A percentile compares a stretch with the other conserved stretches of the same genome.
phyloP scores from a whole-genome alignment of 2,329 filamentous ascomycete species.

The Anisogramma anomala region DNA sequence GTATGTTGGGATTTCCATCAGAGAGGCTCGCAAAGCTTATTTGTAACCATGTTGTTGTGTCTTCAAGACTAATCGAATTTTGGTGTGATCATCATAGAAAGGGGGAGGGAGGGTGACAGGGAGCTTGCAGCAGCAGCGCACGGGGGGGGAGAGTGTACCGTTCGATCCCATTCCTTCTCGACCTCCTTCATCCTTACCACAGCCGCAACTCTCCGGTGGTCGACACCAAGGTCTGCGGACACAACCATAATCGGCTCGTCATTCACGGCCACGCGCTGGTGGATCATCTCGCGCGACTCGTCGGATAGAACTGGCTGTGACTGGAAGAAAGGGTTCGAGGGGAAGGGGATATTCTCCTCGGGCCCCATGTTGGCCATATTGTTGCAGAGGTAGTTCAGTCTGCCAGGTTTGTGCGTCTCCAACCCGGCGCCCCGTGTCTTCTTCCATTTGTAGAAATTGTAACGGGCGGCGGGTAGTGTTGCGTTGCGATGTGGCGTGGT shows the following conservation, averaged over 20 bases:
- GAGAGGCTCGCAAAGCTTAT: slow-evolving; percentile 65
- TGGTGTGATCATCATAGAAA: slow-evolving; percentile 50
- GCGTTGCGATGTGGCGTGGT: slow-evolving; percentile 26
- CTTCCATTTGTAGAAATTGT: slow-evolving; percentile 29
- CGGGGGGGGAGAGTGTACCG: slow-evolving; percentile 52
- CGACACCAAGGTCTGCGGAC: slow-evolving; percentile 64
- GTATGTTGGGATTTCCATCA: slow-evolving; percentile 33
- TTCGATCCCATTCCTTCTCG: slow-evolving; percentile 62
- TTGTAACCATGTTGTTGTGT: slow-evolving; percentile 79
- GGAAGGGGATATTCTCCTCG: slow-evolving; percentile 46
- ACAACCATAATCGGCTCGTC: slow-evolving; percentile 63
- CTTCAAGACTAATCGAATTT: slow-evolving; percentile 99
- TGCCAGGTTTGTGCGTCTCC: slow-evolving; percentile 10
- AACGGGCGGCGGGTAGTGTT: slow-evolving; percentile 27
- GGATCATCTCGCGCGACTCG: slow-evolving; percentile 60
- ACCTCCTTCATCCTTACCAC: slow-evolving; percentile 77
- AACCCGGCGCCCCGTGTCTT: slow-evolving; percentile 14
- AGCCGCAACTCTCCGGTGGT: slow-evolving; percentile 73
- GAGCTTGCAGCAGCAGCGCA: slow-evolving; percentile 2
- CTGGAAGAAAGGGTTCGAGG: slow-evolving; percentile 58
- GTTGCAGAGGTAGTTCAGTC: slow-evolving; percentile 28
- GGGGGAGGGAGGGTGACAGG: slow-evolving; percentile 2
- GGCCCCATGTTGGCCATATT: slow-evolving; percentile 12
- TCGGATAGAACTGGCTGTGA: slow-evolving; percentile 67
- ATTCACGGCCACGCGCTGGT: slow-evolving; percentile 51